These are phyloP conservation scores for Cutaneotrichosporon sp. DNA, from an alignment of 1,284 basidiomycete genomes.

Conservation along the genomic window DNA sequence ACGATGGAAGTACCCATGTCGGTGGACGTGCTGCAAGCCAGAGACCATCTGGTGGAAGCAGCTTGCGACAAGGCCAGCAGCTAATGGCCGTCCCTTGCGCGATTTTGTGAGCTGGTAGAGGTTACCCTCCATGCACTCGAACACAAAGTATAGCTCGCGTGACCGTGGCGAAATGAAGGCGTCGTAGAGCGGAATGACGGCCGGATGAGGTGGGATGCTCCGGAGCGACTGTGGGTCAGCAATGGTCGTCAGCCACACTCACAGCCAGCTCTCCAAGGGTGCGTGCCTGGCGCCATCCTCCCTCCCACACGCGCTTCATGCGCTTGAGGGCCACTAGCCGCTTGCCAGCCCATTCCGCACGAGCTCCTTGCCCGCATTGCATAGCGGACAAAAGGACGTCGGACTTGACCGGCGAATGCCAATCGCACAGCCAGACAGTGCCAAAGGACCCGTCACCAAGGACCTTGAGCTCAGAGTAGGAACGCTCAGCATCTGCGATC, in stretches of 20 bases:
- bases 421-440: conserved; percentile 97
- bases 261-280: conserved; percentile 95
- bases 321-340: conserved; percentile 94
- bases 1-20: conserved; percentile 92
- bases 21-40: conserved; percentile 91
- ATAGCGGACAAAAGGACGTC: conserved; percentile 83
- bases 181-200: conserved; percentile 98
- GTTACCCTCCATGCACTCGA: conserved; percentile 99
- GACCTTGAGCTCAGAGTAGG: conserved; percentile 68
- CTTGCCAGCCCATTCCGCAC: conserved; percentile 92
- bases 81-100: conserved; percentile 87
- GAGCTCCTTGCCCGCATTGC: conserved; percentile 74
- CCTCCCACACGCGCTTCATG: conserved; percentile 97
- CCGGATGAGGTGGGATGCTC: conserved; percentile 89
- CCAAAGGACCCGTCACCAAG: conserved; percentile 96
- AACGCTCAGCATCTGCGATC: conserved; percentile 45
- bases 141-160: conserved; percentile 97
- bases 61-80: conserved; percentile 89
- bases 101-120: conserved; percentile 98
- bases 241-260: conserved; percentile 29
- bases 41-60: conserved; percentile 90
- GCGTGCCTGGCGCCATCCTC: conserved; percentile 95
- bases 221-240: conserved; percentile 72
- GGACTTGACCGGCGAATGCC: conserved; percentile 91
- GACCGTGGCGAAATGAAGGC: conserved; percentile 91